Evolutionary conservation across 352 stramenopile genomes (phyloP), one percentile per base, ranked within the genome.

Genomic region (Phytophthora syringae): DNA sequence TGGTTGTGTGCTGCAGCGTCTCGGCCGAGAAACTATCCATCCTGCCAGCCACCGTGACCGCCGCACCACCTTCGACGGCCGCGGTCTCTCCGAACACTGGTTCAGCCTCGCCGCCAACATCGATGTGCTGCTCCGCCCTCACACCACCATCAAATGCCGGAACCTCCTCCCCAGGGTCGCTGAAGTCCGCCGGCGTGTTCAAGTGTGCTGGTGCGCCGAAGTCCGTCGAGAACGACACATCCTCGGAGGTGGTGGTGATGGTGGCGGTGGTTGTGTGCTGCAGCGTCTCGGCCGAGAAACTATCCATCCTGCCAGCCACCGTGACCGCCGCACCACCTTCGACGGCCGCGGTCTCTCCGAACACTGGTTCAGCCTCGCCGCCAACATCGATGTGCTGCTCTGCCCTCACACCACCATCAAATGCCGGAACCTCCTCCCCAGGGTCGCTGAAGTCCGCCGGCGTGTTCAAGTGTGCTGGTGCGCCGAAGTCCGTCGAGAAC

Each of bases 191-290:
- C 3, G 52, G 20, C 0, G 42, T 11, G 34, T 20, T 32, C 28
- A 62, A 40, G 43, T 52, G 24, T 11, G 45, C 24, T 25, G 24
- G 12, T 9, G 45, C 24, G 16, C 45, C 9, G 44, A 51, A 52
- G 44, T 52, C 44, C 25, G 24, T 2, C 56, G 13, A 37, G 22
- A 47, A 52, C 20, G 39, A 43, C 5, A 18, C 42, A n/a, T 50
- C 28, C 30, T 49, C 21, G 18, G 52, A 7, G 10, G 39, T 32
- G 39, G 21, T 16, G 6, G 42, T 30, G 42, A 22, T 25, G 21
- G 20, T 50, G 43, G 21, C n/a, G 18, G 44, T 36, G 2, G 32
- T 37, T 6, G 11, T 11, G 27, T 4, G 5, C 5, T 30, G 21
- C 7, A 32, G 43, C 22, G 43, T 34, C 22, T 50, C 22, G 21